Evolutionary conservation across 495 filamentous ascomycete species (phyloP).

Genomic region (Aspergillus affinis): DNA sequence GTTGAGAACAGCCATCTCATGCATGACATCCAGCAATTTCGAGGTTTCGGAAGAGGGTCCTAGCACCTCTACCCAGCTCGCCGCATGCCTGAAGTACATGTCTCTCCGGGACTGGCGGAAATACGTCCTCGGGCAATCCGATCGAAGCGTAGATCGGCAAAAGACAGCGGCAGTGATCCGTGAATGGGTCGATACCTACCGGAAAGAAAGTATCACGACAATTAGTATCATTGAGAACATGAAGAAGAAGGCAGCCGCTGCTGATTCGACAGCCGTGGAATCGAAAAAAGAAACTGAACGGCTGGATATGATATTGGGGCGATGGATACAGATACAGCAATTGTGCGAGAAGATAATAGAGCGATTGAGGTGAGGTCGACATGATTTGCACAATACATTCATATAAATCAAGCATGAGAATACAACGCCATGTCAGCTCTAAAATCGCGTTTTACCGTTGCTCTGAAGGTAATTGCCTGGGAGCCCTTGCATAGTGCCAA

Average conservation of each 20-base stretch:
- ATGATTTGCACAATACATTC: background rate
- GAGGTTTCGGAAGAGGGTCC: constrained; percentile 51
- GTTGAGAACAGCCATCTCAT: background rate
- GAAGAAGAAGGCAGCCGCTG: constrained; percentile 1
- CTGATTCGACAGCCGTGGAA: constrained; percentile 14
- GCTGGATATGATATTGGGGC: constrained; percentile 27
- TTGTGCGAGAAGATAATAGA: constrained; percentile 25
- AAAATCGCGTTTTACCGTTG: background rate
- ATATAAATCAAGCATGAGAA: background rate
- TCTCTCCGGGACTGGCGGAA: constrained; percentile 29
- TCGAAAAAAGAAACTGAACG: constrained; percentile 16
- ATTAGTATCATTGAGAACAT: constrained; percentile 26
- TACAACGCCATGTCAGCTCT: background rate
- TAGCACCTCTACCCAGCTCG: constrained; percentile 61
- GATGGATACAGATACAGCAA: constrained; percentile 45
- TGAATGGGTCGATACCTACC: constrained; percentile 27
- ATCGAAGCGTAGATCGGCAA: constrained; percentile 16
- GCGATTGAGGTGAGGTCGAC: background rate
- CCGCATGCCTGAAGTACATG: constrained; percentile 44
- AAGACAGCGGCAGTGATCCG: constrained; percentile 23
- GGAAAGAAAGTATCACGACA: constrained; percentile 19
- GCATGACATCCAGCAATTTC: constrained; percentile 41
- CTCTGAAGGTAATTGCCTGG: too few relatives aligned
- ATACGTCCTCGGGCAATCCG: constrained; percentile 26
- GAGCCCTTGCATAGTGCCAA: too few relatives aligned